Conservation (phyloP, 345 rosid species). For the Cochlearia excelsa region DNA sequence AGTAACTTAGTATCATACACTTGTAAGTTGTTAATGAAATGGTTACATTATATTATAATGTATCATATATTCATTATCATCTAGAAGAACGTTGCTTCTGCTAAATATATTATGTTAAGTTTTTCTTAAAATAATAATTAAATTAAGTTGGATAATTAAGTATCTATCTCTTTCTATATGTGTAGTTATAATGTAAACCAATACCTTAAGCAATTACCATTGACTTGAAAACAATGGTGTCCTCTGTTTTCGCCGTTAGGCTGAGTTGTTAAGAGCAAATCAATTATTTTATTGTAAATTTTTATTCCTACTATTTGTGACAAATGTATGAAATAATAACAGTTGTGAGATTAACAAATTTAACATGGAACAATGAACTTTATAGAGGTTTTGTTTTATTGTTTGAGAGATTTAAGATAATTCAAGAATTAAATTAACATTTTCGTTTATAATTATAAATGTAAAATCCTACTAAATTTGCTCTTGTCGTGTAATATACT, state of each 20-base stretch:
- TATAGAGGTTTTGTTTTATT: slow-evolving; percentile 1
- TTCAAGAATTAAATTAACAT: background rate
- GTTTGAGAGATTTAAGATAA: background rate
- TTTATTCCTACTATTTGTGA: background rate
- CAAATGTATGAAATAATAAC: background rate
- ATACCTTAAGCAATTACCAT: slow-evolving; percentile 26
- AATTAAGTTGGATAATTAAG: background rate
- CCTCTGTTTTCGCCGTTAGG: slow-evolving; percentile 32
- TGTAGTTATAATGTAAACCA: slow-evolving; percentile 20
- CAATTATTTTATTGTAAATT: background rate
- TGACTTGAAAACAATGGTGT: slow-evolving; percentile 27
- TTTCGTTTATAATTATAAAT: background rate
- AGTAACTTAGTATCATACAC: slow-evolving; percentile 19
- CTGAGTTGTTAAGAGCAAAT: slow-evolving; percentile 19
- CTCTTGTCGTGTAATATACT: background rate
- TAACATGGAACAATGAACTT: slow-evolving; percentile 5
- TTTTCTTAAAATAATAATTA: slow-evolving; percentile 9
- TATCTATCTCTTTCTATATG: slow-evolving; percentile 1
- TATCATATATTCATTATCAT: slow-evolving; percentile 35
- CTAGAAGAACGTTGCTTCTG: slow-evolving; percentile 38
- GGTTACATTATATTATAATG: slow-evolving; percentile 8
- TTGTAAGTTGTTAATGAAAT: slow-evolving; percentile 30
- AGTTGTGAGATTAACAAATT: background rate
- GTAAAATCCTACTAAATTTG: slow-evolving; percentile 11
- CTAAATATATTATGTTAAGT: slow-evolving; percentile 20